Conservation (phyloP, 2,329 filamentous ascomycete genomes). For the Pseudopyricularia cyperi region DNA sequence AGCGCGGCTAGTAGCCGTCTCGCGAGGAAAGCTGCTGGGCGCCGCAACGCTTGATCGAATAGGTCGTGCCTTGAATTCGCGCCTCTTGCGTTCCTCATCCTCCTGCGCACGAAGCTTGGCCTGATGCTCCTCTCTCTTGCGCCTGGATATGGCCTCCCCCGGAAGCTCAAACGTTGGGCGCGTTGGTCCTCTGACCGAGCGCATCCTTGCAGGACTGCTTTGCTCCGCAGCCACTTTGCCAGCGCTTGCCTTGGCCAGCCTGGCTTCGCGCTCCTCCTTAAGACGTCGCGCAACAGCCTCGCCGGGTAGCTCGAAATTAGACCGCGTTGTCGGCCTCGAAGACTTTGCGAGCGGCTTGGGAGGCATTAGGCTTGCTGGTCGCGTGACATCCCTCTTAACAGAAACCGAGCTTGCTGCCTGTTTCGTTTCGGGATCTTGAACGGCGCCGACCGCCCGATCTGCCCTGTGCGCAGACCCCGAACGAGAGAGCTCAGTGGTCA, state of each 20-base stretch:
- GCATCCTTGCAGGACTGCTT: slow-evolving; percentile 21
- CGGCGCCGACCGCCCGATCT: slow-evolving; percentile 19
- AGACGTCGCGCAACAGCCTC: slow-evolving; percentile 45
- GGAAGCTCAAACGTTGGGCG: slow-evolving; percentile 48
- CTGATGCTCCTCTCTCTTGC: slow-evolving; percentile 42
- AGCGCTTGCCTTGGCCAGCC: slow-evolving; percentile 23
- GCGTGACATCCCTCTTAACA: slow-evolving; percentile 15
- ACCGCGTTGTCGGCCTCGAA: slow-evolving; percentile 36
- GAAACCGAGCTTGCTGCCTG: background rate
- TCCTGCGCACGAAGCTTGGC: slow-evolving; percentile 41
- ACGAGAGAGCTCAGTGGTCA: slow-evolving; percentile 17
- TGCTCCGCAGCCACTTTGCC: slow-evolving; percentile 9
- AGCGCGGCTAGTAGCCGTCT: slow-evolving; percentile 43
- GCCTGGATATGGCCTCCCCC: slow-evolving; percentile 44
- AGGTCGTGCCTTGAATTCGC: slow-evolving; percentile 52
- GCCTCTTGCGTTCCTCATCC: slow-evolving; percentile 44
- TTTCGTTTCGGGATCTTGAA: slow-evolving; percentile 11
- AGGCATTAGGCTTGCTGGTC: slow-evolving; percentile 27
- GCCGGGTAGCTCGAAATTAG: slow-evolving; percentile 49
- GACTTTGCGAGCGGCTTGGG: slow-evolving; percentile 37
- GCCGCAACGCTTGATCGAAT: slow-evolving; percentile 30
- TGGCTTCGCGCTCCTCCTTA: slow-evolving; percentile 45
- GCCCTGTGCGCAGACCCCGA: slow-evolving; percentile 26
- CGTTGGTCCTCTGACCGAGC: slow-evolving; percentile 35
- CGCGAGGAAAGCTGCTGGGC: slow-evolving; percentile 31